Evolutionary conservation across 768 basidiomycete genomes (phyloP), one percentile per base, ranked within the genome.

Genomic region (Lanmaoa pseudosensibilis): DNA sequence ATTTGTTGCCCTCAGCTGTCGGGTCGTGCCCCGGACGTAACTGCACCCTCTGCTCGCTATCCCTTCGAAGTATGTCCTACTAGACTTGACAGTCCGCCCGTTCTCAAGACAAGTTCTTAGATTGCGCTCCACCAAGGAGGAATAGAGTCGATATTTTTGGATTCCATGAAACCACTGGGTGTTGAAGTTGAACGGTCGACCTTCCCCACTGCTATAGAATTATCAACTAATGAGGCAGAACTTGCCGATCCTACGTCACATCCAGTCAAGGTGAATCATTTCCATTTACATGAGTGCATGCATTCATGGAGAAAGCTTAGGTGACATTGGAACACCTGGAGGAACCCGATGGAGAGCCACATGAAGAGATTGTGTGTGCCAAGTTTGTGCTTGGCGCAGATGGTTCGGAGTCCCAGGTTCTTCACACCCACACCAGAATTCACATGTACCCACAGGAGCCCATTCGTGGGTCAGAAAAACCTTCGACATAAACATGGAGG

Each of bases 391-490:
- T 93, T 32, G 91, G 91, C 2, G 79, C 84, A 21, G 91, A 93
- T 66, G 90, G 88, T 82, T 65, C 45, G 75, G 56, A 33, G 45
- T 11, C 7, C 45, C 44, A 27, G 27, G 50, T 36, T 25, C 46
- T 6, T 23, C 18, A 39, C n/a, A 25, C 23, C 4, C 44, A 32
- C 34, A 13, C 32, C 16, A 19, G 16, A 39, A n/a, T 56, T 52
- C 36, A 68, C n/a, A 30, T 40, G 12, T 30, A 18, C 46, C 15
- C 43, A 41, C 62, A 88, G 87, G 88, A 6, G 90, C 89, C 0
- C 90, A 91, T 71, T 91, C 88, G 12, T 92, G 90, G 88, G 87
- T 92, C 23, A 81, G 91, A 25, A 90, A 88, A 56, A 54, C 72
- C 0, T 74, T 90, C 10, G 76, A 77, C 10, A 85, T 92, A 49